Evolutionary conservation across 306 rosid genomes (phyloP), one percentile per base, ranked within the genome.

Genomic region (Begonia peltatifolia): DNA sequence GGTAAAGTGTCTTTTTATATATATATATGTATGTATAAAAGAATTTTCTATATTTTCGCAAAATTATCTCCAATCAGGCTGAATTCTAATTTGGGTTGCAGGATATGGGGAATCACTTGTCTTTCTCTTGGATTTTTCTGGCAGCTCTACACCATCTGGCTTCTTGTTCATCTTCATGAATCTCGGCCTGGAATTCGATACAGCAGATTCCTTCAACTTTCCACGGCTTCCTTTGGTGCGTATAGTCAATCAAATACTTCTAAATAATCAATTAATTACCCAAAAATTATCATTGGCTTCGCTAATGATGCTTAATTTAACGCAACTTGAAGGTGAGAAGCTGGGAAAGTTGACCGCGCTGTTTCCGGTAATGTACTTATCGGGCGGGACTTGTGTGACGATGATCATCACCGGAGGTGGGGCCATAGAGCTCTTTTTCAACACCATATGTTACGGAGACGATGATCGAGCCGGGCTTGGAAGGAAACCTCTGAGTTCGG

Each of bases 371-470:
- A 79, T 83, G 84, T 83, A 83, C 62, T 60, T 87, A 50, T 83
- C 94, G 3, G 87, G 94, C 5, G 94, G 94, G 11, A 71, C 95
- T 4, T 87, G 95, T 56, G 95, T 83, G 60, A 78, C 84, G 9
- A 61, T 87, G 57, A 83, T 78, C 12, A 87, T 83, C 62, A 76
- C 76, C 10, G 87, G 95, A 53, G 84, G 79, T 16, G 79, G 80
- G 53, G 78, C 86, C 46, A 73, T 83, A 67, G 51, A 68, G 44
- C 68, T 14, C 14, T 47, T 83, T 48, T 77, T 71, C 62, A 51
- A 61, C 2, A 62, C 61, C 3, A 14, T 81, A 1, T 73, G 89
- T 41, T 49, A 46, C 5, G 30, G 85, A 17, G 54, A 41, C 0
- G 72, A 63, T 0, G 63, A 56, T 35, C 38, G 1, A 6, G 9